phyloP scores from a whole-genome alignment of 2,329 filamentous ascomycete species.

The Fusarium burgessii region DNA sequence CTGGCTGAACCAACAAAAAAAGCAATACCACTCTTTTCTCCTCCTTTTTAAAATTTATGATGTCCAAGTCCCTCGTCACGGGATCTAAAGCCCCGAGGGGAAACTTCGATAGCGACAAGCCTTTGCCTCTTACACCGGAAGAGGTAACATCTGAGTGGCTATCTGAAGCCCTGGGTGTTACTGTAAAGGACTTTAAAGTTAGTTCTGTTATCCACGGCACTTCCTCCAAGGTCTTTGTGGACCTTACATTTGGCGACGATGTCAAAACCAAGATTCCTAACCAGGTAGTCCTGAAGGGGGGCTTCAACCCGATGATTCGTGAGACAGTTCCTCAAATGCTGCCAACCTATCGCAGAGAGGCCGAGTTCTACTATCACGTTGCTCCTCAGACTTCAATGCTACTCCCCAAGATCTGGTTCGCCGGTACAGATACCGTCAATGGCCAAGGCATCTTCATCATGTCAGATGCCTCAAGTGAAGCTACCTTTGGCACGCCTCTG shows the following conservation, averaged over 20 bases:
- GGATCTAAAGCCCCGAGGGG: too few relatives aligned
- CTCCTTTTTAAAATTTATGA: too few relatives aligned
- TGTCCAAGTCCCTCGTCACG: too few relatives aligned
- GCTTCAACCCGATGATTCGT: background rate
- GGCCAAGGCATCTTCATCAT: constrained; percentile 2
- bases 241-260: background rate
- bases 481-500: background rate
- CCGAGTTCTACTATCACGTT: background rate
- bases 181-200: background rate
- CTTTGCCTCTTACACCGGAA: background rate
- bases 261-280: background rate
- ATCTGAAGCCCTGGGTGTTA: background rate
- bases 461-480: background rate
- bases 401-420: background rate
- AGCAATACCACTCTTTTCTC: too few relatives aligned
- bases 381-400: background rate
- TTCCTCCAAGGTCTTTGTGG: constrained; percentile 3
- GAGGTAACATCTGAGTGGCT: constrained; percentile 5
- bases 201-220: constrained; percentile 2
- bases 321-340: constrained; percentile 5
- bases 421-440: background rate
- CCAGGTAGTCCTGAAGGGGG: background rate
- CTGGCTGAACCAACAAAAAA: too few relatives aligned
- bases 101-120: background rate
- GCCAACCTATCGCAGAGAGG: background rate